Conservation (phyloP, 768 basidiomycete species). For the Chlorophyllum brunneum region DNA sequence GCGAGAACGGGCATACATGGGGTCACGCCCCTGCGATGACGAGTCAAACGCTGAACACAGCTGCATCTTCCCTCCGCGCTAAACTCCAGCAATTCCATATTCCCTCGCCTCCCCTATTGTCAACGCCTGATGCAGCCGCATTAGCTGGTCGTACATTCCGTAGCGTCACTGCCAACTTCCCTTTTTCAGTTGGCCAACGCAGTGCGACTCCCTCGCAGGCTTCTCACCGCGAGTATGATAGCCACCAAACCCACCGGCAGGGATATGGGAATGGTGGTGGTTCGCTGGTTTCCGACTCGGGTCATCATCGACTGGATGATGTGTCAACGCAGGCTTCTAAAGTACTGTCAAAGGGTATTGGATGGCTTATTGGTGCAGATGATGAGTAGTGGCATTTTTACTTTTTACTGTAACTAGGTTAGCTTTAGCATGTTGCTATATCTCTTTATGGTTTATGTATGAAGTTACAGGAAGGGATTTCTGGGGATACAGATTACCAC, state of each 20-base stretch:
- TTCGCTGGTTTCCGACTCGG: constrained; percentile 35
- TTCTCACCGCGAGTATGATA: constrained; percentile 3
- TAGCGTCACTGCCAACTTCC: constrained; percentile 71
- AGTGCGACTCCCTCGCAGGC: constrained; percentile 11
- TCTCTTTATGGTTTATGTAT: constrained; percentile 6
- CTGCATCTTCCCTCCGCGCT: constrained; percentile 52
- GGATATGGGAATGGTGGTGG: constrained; percentile 17
- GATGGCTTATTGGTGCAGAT: constrained; percentile 93
- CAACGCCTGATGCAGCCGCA: constrained; percentile 76
- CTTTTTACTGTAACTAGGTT: neutral
- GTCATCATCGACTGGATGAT: constrained; percentile 46
- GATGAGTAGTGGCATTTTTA: constrained; percentile 32
- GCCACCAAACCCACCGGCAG: neutral
- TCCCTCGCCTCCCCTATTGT: constrained; percentile 62
- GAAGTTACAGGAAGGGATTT: too few relatives aligned
- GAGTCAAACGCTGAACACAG: constrained; percentile 25
- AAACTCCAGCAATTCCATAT: constrained; percentile 66
- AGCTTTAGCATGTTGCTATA: constrained; percentile 5
- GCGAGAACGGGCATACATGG: constrained; percentile 12
- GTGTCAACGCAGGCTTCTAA: constrained; percentile 73
- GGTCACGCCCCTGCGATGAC: constrained; percentile 5
- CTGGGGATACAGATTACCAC: too few relatives aligned
- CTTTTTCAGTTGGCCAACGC: constrained; percentile 51
- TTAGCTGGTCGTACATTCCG: constrained; percentile 77
- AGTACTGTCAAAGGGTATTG: constrained; percentile 85